A percentile compares a stretch with the other conserved stretches of the same genome.
These are phyloP conservation scores for Tympanopsis confertula DNA, from an alignment of 2,329 filamentous ascomycete species.

Conservation along the genomic window DNA sequence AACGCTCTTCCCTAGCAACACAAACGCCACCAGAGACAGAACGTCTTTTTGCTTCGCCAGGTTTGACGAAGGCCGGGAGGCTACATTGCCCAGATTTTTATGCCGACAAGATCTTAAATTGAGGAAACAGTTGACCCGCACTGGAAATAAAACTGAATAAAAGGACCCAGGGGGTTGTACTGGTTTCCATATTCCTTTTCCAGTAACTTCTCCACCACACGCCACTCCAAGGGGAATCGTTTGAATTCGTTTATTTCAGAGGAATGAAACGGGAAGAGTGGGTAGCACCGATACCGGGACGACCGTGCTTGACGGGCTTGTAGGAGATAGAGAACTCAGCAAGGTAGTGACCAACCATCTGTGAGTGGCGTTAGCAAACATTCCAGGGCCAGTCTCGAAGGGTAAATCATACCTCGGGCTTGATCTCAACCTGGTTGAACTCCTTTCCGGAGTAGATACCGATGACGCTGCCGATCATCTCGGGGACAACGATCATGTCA, in stretches of 20 bases:
- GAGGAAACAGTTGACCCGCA: constrained; percentile 1
- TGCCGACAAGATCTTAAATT: constrained; percentile 1
- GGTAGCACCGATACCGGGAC: constrained; percentile 99
- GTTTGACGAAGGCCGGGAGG: no score
- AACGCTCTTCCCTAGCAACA: no score
- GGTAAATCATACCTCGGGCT: no score
- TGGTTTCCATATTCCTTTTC: neutral
- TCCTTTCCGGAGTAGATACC: constrained; percentile 99
- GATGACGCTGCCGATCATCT: constrained; percentile 98
- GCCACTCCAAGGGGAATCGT: neutral
- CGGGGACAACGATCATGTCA: constrained; percentile 99
- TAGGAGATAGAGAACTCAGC: constrained; percentile 99
- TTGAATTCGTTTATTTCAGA: constrained; percentile 84
- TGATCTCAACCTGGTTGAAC: constrained; percentile 99
- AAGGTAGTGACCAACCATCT: constrained; percentile 99
- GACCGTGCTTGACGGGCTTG: constrained; percentile 99
- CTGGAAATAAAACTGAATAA: neutral
- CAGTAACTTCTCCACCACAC: neutral
- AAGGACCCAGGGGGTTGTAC: neutral
- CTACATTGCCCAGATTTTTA: no score
- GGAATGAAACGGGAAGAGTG: constrained; percentile 99
- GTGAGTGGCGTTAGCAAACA: no score
- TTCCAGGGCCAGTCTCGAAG: no score
- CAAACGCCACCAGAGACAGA: no score
- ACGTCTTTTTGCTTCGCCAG: no score